A percentile compares a stretch with the other conserved stretches of the same genome.
These are phyloP conservation scores for Salix purpurea DNA, from an alignment of 345 rosid genomes.

Conservation along the genomic window DNA sequence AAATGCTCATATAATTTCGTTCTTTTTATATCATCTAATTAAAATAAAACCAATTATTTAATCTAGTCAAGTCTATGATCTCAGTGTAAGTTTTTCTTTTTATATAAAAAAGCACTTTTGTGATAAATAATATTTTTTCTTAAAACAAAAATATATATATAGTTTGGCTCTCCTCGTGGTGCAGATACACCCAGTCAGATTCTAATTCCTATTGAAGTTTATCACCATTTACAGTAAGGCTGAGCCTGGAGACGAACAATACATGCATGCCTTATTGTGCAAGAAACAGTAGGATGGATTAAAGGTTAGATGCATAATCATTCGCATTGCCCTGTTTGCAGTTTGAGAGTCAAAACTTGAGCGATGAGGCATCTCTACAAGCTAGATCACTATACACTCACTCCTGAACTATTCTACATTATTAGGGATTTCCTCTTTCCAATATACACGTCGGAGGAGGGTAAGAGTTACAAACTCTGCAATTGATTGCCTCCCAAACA, in stretches of 20 bases:
- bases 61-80: no score
- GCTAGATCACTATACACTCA: constrained; percentile 8
- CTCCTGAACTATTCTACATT: not conserved
- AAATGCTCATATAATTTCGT: no score
- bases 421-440: not conserved
- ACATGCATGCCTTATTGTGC: not conserved
- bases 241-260: not conserved
- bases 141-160: no score
- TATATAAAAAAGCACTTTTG: no score
- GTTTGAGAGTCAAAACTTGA: constrained; percentile 6
- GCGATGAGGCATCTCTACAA: constrained; percentile 1
- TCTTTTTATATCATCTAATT: no score
- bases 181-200: no score
- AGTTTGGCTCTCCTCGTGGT: no score
- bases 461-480: not conserved
- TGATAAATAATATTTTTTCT: no score
- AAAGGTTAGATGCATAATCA: not conserved
- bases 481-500: constrained; percentile 10
- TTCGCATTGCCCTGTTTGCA: not conserved
- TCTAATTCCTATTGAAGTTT: no score
- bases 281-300: not conserved
- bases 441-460: constrained; percentile 13
- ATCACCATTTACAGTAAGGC: no score
- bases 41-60: no score
- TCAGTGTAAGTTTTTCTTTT: no score